Base-by-base conservation (phyloP, 176 grass and related monocot genomes). In the Zea mays region DNA sequence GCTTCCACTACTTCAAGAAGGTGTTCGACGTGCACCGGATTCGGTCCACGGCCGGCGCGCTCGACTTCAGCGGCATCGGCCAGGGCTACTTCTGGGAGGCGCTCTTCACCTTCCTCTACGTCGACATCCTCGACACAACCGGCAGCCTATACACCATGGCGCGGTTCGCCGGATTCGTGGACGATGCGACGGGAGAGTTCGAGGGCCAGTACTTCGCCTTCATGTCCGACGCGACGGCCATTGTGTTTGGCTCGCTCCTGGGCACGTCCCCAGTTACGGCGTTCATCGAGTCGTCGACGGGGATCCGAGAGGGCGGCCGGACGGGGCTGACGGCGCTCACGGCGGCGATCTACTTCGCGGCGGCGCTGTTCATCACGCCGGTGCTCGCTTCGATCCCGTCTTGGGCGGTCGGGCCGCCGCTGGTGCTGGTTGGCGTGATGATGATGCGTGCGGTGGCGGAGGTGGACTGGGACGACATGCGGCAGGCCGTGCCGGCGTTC, bases 391-490 rank as follows among this genome's bases (percentile, higher is more conserved):
- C 92, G 11, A 92, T 96, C 62, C 92, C 92, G 65, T n/a, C 74
- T 0, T 96, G 92, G 92, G 92, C 92, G 58, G 92, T 96, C 2
- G 89, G 92, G 0, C 92, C 89, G 46, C 89, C 92, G 67, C 89
- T 95, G 10, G 80, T 95, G 84, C 82, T 96, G 52, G 92, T 96
- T 14, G 92, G 92, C 16, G 86, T 96, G 3, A 63, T 96, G 69
- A 96, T 96, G 92, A 96, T 96, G 92, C 90, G 90, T 12, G 83
- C 92, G 0, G 92, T 96, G 68, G n/a, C 82, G n/a, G 92, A 96
- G 50, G 85, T 96, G 49, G 89, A 96, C 40, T 96, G 92, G 92
- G 7, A 56, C 0, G 92, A 92, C 69, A 96, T 96, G 92, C 76
- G 77, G 60, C 79, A 96, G 27, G 92, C 92, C n/a, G 90, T 92